Evolutionary conservation across 2,329 filamentous ascomycete genomes (phyloP).

Genomic region (Dothideomycetes sp.): DNA sequence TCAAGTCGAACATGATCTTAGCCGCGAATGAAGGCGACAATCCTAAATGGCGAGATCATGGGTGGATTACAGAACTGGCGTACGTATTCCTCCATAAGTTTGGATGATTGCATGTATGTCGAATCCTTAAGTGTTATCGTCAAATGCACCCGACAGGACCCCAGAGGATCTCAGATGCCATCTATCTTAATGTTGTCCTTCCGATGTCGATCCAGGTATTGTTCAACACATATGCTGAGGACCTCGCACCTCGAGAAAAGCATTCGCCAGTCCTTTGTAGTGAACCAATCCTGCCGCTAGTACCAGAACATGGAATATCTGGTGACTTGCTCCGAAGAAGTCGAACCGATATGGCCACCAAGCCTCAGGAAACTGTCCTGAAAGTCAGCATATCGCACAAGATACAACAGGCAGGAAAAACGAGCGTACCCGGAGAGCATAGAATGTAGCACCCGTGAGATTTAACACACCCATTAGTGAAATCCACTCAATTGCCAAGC

Average conservation of each 20-base stretch:
- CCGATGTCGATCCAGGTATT: no score
- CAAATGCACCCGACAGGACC: no score
- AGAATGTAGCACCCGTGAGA: slow-evolving; percentile 13
- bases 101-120: no score
- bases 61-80: no score
- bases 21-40: no score
- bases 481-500: slow-evolving; percentile 17
- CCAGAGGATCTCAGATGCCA: no score
- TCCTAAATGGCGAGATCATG: no score
- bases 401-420: background rate
- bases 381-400: background rate
- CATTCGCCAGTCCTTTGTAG: slow-evolving; percentile 14
- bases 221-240: background rate
- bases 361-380: slow-evolving; percentile 14
- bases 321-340: slow-evolving; percentile 17
- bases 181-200: no score
- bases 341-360: slow-evolving; percentile 16
- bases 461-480: slow-evolving; percentile 15
- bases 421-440: slow-evolving; percentile 15
- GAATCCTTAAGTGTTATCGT: no score
- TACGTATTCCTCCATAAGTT: no score
- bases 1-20: no score
- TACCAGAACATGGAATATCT: slow-evolving; percentile 18
- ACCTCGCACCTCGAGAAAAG: slow-evolving; percentile 3
- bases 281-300: slow-evolving; percentile 16